Base-by-base conservation (phyloP, 2,329 filamentous ascomycete species). In the Polychaeton citri region DNA sequence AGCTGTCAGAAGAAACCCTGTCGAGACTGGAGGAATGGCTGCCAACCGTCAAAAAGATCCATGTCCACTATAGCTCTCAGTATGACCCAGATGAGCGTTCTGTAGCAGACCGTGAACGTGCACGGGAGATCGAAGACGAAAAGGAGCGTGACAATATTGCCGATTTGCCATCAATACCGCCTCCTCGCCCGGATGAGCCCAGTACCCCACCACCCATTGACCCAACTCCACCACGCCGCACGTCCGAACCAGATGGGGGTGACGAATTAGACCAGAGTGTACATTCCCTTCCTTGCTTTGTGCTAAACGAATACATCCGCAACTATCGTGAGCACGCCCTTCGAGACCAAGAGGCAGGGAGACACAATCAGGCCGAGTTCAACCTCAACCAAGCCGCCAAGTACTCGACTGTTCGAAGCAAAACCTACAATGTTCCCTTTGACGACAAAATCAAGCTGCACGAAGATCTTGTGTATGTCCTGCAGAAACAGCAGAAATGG, bases 291-390 rank as follows among this genome's bases (percentile, higher is more conserved):
- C 30, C 30, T 3, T 32, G 40, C n/a, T 31, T 33, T 12, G 35
- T 44, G 12, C 16, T 44, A 6, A 31, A 40, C 24, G 30, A 26
- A 24, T 37, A 38, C 24, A 39, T 46, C 26, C 20, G 33, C n/a
- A 41, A 33, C 7, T 42, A 43, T 20, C 19, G 26, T 19, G 37
- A 46, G 5, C 41, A 40, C 16, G 41, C 43, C 6, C 24, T 16
- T 9, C 33, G 34, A 24, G 42, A 46, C 20, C 32, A 33, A 12
- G 35, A 41, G 10, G 34, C 37, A 8, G 39, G 33, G 12, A 42
- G 45, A 16, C 43, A 39, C 34, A 43, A 41, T 26, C 43, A 47
- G 31, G 45, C 45, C 18, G 46, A 49, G 32, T 26, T 19, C 17
- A 42, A 45, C 30, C 39, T 47, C 4, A 15, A 41, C 15, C 24